Percentiles rank a stretch among this genome's conserved stretches.
phyloP scores from a whole-genome alignment of 768 basidiomycete genomes.

The Psilocybe azurescens region DNA sequence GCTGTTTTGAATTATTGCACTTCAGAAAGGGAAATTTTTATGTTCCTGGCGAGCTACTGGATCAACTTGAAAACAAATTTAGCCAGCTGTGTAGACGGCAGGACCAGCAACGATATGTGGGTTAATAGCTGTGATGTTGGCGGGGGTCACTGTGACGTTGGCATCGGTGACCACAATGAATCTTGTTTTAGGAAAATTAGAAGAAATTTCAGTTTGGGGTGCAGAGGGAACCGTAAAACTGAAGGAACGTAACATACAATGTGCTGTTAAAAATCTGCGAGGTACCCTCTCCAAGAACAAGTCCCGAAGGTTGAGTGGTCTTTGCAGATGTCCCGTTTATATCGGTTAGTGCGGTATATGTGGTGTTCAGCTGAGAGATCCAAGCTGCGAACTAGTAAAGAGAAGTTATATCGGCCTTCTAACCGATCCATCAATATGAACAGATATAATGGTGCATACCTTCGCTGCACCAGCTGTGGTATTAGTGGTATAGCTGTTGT shows the following conservation, averaged over 20 bases:
- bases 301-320: conserved; percentile 53
- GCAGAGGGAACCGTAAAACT: no score
- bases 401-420: no score
- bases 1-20: no score
- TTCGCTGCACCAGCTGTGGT: conserved; percentile 48
- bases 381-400: conserved; percentile 52
- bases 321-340: conserved; percentile 46
- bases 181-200: conserved; percentile 17
- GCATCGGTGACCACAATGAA: conserved; percentile 57
- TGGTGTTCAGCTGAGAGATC: conserved; percentile 66
- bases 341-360: conserved; percentile 55
- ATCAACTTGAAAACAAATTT: conserved; percentile 13
- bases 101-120: conserved; percentile 61
- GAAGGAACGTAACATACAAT: conserved; percentile 32
- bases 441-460: conserved; percentile 24
- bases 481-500: conserved; percentile 55
- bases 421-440: no score
- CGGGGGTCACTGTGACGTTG: conserved; percentile 61
- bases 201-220: background rate
- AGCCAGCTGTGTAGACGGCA: conserved; percentile 52
- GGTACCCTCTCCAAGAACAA: conserved; percentile 46
- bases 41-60: no score
- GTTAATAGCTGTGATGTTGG: conserved; percentile 58
- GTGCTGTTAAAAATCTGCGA: conserved; percentile 57
- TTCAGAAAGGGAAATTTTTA: no score